Conservation (phyloP, 2,329 filamentous ascomycete genomes). For the Diaporthe citrichinensis region DNA sequence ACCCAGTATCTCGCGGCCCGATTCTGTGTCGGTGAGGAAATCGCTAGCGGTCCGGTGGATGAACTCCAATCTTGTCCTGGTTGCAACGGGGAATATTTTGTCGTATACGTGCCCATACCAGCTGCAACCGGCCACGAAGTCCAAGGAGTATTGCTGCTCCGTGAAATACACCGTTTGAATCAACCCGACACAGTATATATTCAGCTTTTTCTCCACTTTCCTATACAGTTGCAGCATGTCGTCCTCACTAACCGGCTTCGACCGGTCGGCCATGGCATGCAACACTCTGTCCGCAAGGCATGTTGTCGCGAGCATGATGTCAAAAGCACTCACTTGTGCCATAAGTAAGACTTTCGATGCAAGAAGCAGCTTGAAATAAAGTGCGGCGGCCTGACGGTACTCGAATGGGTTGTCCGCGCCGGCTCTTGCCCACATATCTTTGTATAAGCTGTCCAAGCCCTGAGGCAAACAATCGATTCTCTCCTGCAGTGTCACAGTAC, state of each 20-base stretch:
- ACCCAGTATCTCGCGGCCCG: neutral
- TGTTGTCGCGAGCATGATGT: conserved; percentile 8
- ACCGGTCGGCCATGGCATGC: neutral
- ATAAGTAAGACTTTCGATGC: neutral
- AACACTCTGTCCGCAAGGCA: neutral
- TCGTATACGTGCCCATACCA: conserved; percentile 31
- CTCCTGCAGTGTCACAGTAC: rapidly evolving
- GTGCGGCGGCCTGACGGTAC: conserved; percentile 21
- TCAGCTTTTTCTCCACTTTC: neutral
- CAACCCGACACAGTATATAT: neutral
- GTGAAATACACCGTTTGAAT: neutral
- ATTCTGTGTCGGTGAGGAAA: conserved; percentile 42
- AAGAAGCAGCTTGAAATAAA: conserved; percentile 27
- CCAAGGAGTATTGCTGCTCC: rapidly evolving
- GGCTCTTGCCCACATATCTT: conserved; percentile 19
- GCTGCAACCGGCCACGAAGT: neutral
- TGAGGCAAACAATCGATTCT: neutral
- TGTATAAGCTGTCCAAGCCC: conserved; percentile 10
- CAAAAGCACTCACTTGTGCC: neutral
- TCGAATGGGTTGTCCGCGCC: neutral
- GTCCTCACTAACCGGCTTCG: neutral
- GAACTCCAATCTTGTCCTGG: neutral
- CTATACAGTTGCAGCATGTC: neutral
- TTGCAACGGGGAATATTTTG: neutral
- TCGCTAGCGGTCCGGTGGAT: conserved; percentile 24